Evolutionary conservation across 169 alveolate genomes (phyloP).

Genomic region (Besnoitia besnoiti): DNA sequence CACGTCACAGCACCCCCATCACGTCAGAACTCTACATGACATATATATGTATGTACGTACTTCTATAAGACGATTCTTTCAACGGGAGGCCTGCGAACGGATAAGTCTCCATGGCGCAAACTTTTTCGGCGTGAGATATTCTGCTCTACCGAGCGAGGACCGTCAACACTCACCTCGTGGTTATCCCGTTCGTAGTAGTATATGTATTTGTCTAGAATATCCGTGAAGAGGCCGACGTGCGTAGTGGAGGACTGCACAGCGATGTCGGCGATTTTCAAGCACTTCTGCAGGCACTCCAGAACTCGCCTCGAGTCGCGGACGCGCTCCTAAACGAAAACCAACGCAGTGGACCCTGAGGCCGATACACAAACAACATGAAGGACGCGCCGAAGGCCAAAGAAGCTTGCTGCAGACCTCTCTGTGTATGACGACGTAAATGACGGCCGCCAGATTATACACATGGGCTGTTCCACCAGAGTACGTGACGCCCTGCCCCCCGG

Average conservation of each 20-base stretch:
- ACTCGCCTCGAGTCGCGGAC: conserved; percentile 71
- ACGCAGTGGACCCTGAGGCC: too few species aligned
- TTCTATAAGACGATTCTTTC: neutral
- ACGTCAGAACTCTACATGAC: neutral
- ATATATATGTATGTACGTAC: neutral
- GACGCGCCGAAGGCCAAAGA: too few species aligned
- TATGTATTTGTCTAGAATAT: conserved; percentile 75
- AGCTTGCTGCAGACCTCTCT: too few species aligned
- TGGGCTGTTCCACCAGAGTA: too few species aligned
- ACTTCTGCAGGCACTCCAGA: conserved; percentile 76
- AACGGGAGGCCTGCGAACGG: too few species aligned
- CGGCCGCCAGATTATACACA: too few species aligned
- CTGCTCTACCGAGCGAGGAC: neutral
- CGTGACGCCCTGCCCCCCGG: too few species aligned
- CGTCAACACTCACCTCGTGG: conserved; percentile 55
- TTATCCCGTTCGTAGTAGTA: conserved; percentile 72
- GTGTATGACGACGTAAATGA: too few species aligned
- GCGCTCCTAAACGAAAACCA: neutral
- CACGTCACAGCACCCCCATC: neutral
- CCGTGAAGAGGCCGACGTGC: conserved; percentile 69
- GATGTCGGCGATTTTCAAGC: conserved; percentile 71
- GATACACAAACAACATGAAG: too few species aligned
- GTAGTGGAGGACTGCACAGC: conserved; percentile 51
- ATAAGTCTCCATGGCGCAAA: too few species aligned
- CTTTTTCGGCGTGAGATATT: neutral